Base-by-base conservation (phyloP, 805 yeast species). In the Alloascoidea africana region DNA sequence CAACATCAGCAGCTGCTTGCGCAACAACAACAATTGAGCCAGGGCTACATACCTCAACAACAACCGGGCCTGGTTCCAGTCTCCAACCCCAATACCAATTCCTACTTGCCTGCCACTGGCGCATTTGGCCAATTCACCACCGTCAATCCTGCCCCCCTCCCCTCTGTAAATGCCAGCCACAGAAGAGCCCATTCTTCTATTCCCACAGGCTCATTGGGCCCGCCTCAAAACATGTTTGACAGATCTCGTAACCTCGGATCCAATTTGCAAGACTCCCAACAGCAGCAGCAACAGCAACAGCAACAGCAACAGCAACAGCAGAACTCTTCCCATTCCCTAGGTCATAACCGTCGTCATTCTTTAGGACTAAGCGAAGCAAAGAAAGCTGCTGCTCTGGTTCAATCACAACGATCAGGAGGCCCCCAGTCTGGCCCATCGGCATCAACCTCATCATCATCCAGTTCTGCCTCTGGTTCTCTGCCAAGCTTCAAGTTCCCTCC, bases 291-390 rank as follows among this genome's bases (percentile, higher is more conserved):
- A 34, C 17, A 35, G 36, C 33, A 34, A 27, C 37, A 38, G 32
- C 23, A 38, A 46, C 52, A 48, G 42, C 59, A 47, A 40, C 49
- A 46, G 45, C 59, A 58, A 18, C 63, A n/a, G n/a, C n/a, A n/a
- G n/a, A n/a, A n/a, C n/a, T n/a, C n/a, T n/a, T n/a, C n/a, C 34
- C 23, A 37, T n/a, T n/a, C n/a, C 43, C 35, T 37, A 42, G 95
- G 96, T 27, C 98, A 89, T 54, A 62, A 67, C 33, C 75, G 98
- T 60, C 74, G 98, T 55, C 97, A 89, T 55, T 86, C 96, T 0
- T 62, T 89, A 42, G 96, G 94, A 2, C 65, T 89, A 41, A 77
- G 76, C 38, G 98, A 89, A 59, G 97, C 97, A 8, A 86, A 83
- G 49, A 78, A 78, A 47, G 96, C 96, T 4, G 98, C 98, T 14